These are phyloP conservation scores for Graphilbum sp. DNA, from an alignment of 2,329 filamentous ascomycete species.

Conservation along the genomic window DNA sequence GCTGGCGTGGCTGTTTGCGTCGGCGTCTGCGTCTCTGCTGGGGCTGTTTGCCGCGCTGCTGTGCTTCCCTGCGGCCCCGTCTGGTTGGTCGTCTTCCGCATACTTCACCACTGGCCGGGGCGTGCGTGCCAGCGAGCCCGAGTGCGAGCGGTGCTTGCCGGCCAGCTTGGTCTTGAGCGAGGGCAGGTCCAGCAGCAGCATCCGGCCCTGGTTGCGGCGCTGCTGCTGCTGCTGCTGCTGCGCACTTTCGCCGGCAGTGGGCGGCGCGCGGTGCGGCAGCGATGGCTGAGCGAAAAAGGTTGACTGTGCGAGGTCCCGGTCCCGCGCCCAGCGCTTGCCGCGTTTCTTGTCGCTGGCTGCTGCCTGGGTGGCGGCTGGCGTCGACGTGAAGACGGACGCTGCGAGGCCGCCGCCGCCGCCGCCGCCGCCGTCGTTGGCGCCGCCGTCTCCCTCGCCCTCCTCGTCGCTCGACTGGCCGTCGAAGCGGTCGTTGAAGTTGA, in stretches of 20 bases:
- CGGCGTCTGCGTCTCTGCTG: no score
- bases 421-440: background rate
- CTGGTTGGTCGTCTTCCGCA: no score
- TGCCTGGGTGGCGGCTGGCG: background rate
- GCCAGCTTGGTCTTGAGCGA: constrained; percentile 31
- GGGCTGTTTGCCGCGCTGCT: background rate
- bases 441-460: constrained; percentile 31
- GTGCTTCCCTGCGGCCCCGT: background rate
- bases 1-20: background rate
- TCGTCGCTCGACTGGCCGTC: constrained; percentile 69
- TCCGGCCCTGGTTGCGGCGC: constrained; percentile 20
- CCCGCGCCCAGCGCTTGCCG: constrained; percentile 2
- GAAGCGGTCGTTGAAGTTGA: constrained; percentile 69
- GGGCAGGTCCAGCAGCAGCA: constrained; percentile 47
- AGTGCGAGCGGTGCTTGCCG: constrained; percentile 16
- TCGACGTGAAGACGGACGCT: constrained; percentile 4
- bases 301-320: constrained; percentile 19
- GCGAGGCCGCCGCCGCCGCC: constrained; percentile 54
- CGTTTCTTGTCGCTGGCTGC: background rate
- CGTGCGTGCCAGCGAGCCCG: constrained; percentile 11
- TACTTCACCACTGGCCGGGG: no score
- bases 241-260: constrained; percentile 6
- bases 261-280: no score
- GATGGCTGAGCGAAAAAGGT: no score
- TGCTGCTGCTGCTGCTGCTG: constrained; percentile 16